Base-by-base conservation (phyloP, 345 rosid genomes). In the Citrus sp. region DNA sequence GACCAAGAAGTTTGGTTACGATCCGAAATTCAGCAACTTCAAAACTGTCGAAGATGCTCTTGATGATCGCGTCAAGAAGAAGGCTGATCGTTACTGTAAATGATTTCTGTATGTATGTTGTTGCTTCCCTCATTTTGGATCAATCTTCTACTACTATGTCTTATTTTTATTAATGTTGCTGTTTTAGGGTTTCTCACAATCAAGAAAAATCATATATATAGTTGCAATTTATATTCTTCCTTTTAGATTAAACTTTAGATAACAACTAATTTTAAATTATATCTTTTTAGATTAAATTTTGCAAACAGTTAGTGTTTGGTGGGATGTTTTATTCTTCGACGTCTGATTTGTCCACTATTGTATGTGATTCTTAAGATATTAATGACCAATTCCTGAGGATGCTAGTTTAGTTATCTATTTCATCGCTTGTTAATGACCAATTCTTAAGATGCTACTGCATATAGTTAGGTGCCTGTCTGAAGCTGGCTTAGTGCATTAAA, bases 51-150 rank as follows among this genome's bases (percentile, higher is more conserved):
- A 87, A 81, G 87, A 92, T 21, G 97, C 95, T 56, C 95, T 95
- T n/a, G 97, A 95, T 55, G 98, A 95, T 79, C 98, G 98, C 22
- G 97, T 93, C 66, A 90, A 92, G 90, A 95, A 93, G 89, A 95
- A 95, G 87, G 98, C 98, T 0, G 98, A 93, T 77, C 98, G 98
- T 34, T 95, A 93, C 80, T 95, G 98, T 81, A 95, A 95, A 89
- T 93, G 90, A 73, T 49, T 24, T 70, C 32, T 75, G 71, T 64
- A 49, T 75, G 78, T 32, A 34, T 46, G 51, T 46, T 13, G 51
- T 12, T 12, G 51, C 5, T 10, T 10, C 51, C 51, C 18, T 42
- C 58, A 24, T 22, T 34, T 70, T 42, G 10, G 28, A 55, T 27
- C 35, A 16, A 65, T 65, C 7, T 65, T 65, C 42, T 16, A 16